Conservation (phyloP, 2,329 filamentous ascomycete species). For the Chrysosporium keratinophilum region DNA sequence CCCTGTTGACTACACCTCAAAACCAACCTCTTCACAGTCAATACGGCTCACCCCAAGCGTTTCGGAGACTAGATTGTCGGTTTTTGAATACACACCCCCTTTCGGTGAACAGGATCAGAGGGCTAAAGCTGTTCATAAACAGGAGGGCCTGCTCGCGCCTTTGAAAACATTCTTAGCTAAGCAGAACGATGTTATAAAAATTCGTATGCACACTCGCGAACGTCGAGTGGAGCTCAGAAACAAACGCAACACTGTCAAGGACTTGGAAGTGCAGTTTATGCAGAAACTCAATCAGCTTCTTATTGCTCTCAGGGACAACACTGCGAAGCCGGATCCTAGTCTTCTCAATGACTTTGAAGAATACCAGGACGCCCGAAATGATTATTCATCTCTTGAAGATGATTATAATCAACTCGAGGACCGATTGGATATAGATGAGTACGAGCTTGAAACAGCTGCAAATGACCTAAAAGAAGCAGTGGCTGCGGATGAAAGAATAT, state of each 20-base stretch:
- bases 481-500: neutral
- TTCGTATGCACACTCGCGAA: constrained; percentile 19
- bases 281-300: constrained; percentile 20
- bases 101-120: neutral
- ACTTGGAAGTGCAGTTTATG: constrained; percentile 18
- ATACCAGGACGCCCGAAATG: constrained; percentile 18
- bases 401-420: constrained; percentile 22
- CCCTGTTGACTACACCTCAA: neutral
- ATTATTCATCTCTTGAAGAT: constrained; percentile 21
- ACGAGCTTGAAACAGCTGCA: constrained; percentile 18
- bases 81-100: neutral
- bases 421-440: constrained; percentile 22
- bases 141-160: neutral
- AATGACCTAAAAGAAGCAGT: constrained; percentile 14
- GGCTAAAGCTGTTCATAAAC: neutral
- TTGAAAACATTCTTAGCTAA: neutral
- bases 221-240: constrained; percentile 19
- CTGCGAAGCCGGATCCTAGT: constrained; percentile 7
- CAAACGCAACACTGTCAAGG: constrained; percentile 21
- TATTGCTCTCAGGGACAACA: constrained; percentile 9
- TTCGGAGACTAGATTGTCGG: neutral
- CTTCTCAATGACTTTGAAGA: constrained; percentile 15
- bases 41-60: neutral
- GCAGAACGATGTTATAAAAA: constrained; percentile 14
- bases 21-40: neutral